Evolutionary conservation across 1,284 basidiomycete genomes (phyloP), one percentile per base, ranked within the genome.

Genomic region (Ustilago tritici): DNA sequence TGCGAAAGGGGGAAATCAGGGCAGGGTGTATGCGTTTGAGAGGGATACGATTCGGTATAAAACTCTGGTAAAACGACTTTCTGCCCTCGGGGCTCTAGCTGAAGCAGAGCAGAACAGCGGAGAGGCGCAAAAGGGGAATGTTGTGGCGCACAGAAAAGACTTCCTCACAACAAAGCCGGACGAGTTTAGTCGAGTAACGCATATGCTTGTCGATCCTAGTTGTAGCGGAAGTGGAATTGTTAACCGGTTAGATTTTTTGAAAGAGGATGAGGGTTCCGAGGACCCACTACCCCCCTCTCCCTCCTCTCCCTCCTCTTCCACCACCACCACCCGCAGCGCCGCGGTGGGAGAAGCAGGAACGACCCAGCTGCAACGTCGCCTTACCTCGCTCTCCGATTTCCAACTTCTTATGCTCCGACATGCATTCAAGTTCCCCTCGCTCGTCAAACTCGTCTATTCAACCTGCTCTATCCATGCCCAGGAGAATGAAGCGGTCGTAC

Each of bases 351-450:
- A 28, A 31, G 43, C 11, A 15, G 46, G 28, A 10, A 46, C 32
- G 40, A 61, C 17, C 19, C 77, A 72, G 41, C 50, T 61, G 1
- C 61, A 68, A 14, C 38, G 54, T 11, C 60, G 65, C 0, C 72
- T 86, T 2, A 34, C 34, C 1, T 62, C 61, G 36, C 65, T 86
- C 3, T 65, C 71, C 10, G 66, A 63, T 10, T 78, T 86, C 87
- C 97, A 99, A 84, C 89, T 94, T n/a, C 89, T 91, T 86, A 95
- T 98, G 91, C 91, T 99, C 80, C 91, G 90, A 79, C 97, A 98
- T 84, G 96, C 96, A 10, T 95, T 99, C 92, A 92, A 91, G 85
- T 99, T 94, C 81, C 90, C 90, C 0, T 82, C 87, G 2, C 89
- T 89, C 3, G 78, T 89, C 60, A 91, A 90, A 76, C 93, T 98